phyloP scores from a whole-genome alignment of 352 stramenopile species.

The Pythium utonaiense region DNA sequence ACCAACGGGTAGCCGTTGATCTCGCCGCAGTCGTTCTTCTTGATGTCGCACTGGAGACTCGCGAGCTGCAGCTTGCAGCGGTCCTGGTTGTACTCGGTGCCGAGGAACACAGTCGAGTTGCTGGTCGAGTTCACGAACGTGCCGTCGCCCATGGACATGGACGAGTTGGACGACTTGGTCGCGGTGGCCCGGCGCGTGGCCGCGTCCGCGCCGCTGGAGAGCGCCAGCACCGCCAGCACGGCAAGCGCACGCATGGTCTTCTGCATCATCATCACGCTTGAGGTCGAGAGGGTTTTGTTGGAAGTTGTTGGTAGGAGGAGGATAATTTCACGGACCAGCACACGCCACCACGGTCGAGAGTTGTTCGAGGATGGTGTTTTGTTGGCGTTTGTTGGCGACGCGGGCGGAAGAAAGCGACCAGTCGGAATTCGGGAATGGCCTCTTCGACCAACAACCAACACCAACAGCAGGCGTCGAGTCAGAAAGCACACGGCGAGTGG shows the following conservation, averaged over 20 bases:
- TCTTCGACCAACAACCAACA: neutral
- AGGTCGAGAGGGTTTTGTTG: neutral
- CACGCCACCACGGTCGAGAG: neutral
- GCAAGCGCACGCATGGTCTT: constrained; percentile 16
- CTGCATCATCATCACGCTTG: constrained; percentile 9
- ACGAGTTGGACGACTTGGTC: constrained; percentile 15
- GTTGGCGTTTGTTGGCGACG: constrained; percentile 1
- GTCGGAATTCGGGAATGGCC: constrained; percentile 15
- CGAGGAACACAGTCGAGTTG: constrained; percentile 52
- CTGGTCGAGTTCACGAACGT: constrained; percentile 44
- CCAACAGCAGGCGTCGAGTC: constrained; percentile 2
- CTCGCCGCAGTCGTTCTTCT: constrained; percentile 42
- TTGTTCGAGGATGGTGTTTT: no score
- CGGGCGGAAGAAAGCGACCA: constrained; percentile 1
- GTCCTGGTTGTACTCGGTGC: constrained; percentile 65
- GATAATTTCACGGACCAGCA: constrained; percentile 12
- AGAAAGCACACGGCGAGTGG: neutral
- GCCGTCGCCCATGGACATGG: constrained; percentile 62
- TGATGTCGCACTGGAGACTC: constrained; percentile 47
- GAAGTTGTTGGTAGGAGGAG: neutral
- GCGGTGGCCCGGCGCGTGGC: constrained; percentile 13
- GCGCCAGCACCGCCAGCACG: constrained; percentile 8
- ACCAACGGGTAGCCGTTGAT: constrained; percentile 69
- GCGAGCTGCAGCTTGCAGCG: constrained; percentile 70
- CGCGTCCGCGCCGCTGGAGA: constrained; percentile 5